Percentiles rank a stretch among this genome's conserved stretches.
These are phyloP conservation scores for Malassezia vespertilionis DNA, from an alignment of 1,284 basidiomycete genomes.

Conservation along the genomic window DNA sequence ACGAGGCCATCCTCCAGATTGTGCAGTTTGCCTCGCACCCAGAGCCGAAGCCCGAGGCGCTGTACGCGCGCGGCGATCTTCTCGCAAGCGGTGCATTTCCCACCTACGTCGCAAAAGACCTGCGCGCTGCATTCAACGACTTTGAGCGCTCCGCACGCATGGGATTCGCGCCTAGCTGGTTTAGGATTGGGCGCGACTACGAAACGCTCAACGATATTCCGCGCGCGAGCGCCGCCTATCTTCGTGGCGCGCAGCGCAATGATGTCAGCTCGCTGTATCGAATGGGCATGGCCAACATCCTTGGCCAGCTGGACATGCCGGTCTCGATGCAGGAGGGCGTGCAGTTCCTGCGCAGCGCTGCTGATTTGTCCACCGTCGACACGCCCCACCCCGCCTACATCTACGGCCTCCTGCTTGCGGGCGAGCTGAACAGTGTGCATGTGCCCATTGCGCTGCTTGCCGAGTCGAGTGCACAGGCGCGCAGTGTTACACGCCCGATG, in stretches of 20 bases:
- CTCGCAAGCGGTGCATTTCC: constrained; percentile 57
- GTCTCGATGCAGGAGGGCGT: constrained; percentile 57
- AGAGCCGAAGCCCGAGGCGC: constrained; percentile 58
- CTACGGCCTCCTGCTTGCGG: constrained; percentile 66
- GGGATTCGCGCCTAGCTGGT: constrained; percentile 56
- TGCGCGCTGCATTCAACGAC: constrained; percentile 71
- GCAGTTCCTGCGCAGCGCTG: constrained; percentile 64
- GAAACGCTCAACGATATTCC: constrained; percentile 66
- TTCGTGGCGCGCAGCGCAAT: constrained; percentile 59
- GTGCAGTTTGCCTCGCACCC: constrained; percentile 21
- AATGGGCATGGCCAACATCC: constrained; percentile 70
- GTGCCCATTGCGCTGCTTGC: constrained; percentile 25
- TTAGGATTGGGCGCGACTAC: constrained; percentile 76
- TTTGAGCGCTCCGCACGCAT: constrained; percentile 52
- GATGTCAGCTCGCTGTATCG: constrained; percentile 65
- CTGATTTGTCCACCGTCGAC: constrained; percentile 62
- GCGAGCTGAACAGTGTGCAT: constrained; percentile 47
- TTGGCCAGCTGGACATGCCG: constrained; percentile 68
- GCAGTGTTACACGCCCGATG: constrained; percentile 27
- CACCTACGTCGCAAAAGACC: constrained; percentile 54
- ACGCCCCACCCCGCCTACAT: constrained; percentile 74
- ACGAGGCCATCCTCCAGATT: constrained; percentile 52
- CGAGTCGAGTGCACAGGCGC: constrained; percentile 16
- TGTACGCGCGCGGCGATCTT: constrained; percentile 64
- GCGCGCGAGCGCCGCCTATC: constrained; percentile 69